Percentiles rank a stretch among this genome's conserved stretches.
Conservation (phyloP, 2,329 filamentous ascomycete genomes). For the Curvularia verruculosa region DNA sequence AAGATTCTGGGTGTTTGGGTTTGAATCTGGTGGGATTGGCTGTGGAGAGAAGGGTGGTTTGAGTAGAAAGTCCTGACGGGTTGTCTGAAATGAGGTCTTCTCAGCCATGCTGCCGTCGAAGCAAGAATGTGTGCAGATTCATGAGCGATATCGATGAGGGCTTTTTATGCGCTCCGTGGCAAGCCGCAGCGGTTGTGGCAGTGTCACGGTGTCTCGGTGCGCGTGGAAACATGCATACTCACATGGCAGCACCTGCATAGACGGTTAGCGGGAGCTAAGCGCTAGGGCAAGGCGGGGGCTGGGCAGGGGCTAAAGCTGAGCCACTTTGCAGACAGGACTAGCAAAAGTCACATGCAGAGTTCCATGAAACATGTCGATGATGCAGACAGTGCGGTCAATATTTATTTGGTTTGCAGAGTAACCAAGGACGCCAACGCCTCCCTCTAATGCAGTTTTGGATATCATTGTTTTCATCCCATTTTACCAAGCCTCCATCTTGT, state of each 20-base stretch:
- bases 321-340: not conserved
- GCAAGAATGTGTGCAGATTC: not conserved
- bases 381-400: not conserved
- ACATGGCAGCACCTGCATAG: slow-evolving; percentile 3
- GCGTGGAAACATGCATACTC: not conserved
- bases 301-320: slow-evolving; percentile 8
- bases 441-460: slow-evolving; percentile 35
- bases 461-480: slow-evolving; percentile 14
- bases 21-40: slow-evolving; percentile 27
- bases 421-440: slow-evolving; percentile 16
- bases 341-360: not conserved
- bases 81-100: slow-evolving; percentile 11
- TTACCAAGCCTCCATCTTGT: not conserved
- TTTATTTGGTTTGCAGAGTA: not conserved
- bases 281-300: slow-evolving; percentile 7
- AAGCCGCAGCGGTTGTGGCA: slow-evolving; percentile 7
- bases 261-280: slow-evolving; percentile 7
- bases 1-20: not conserved
- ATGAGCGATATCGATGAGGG: not conserved
- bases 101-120: slow-evolving; percentile 23
- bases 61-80: slow-evolving; percentile 9
- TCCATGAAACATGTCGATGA: not conserved
- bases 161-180: slow-evolving; percentile 9
- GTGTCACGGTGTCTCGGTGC: slow-evolving; percentile 10
- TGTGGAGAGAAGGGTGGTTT: slow-evolving; percentile 35